These are phyloP conservation scores for Arthroderma uncinatum DNA, from an alignment of 2,329 filamentous ascomycete species.

Conservation along the genomic window DNA sequence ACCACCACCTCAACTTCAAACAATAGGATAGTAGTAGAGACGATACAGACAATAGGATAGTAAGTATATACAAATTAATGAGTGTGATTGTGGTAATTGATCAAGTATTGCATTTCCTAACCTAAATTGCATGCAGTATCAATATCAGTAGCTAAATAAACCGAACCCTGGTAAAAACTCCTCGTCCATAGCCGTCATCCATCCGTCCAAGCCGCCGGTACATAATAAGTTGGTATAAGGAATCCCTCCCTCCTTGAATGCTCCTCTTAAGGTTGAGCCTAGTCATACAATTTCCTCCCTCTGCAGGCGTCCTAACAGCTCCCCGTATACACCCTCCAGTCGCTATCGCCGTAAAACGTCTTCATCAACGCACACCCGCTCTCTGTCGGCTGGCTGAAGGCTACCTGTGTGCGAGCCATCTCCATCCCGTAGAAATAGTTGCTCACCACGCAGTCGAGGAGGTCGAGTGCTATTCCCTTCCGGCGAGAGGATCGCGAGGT, in stretches of 20 bases:
- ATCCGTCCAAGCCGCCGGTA: slow-evolving; percentile 1
- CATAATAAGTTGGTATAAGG: background rate
- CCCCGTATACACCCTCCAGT: slow-evolving; percentile 51
- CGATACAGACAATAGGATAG: no score
- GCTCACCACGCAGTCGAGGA: slow-evolving; percentile 46
- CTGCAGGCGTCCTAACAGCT: slow-evolving; percentile 16
- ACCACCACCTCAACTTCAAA: no score
- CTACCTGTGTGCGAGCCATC: slow-evolving; percentile 45
- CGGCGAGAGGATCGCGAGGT: slow-evolving; percentile 46
- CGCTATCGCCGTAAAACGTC: slow-evolving; percentile 47
- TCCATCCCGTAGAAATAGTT: slow-evolving; percentile 47
- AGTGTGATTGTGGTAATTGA: no score
- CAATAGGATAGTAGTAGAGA: no score
- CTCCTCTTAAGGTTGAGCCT: background rate
- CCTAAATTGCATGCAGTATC: no score
- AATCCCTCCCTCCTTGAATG: background rate
- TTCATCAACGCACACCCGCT: slow-evolving; percentile 48
- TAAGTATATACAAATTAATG: no score
- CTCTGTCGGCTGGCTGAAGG: slow-evolving; percentile 57
- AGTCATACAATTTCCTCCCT: background rate
- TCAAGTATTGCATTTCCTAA: no score
- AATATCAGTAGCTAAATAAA: no score
- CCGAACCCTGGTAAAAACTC: background rate
- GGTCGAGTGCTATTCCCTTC: slow-evolving; percentile 45
- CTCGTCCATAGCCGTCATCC: background rate